Evolutionary conservation across 768 basidiomycete genomes (phyloP).

Genomic region (Boletales sp.): DNA sequence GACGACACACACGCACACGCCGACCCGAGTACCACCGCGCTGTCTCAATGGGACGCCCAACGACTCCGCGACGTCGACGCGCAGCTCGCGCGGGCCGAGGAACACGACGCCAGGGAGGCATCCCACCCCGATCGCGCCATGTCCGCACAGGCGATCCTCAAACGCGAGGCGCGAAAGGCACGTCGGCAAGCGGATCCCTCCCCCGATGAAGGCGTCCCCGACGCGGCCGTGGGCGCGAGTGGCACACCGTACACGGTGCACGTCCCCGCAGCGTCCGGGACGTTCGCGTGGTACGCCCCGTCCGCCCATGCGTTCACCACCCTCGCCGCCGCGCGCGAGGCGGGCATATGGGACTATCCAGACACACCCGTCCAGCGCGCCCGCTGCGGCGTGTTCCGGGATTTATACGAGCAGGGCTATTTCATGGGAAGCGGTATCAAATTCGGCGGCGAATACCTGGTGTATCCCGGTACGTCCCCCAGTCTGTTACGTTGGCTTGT

Average conservation of each 20-base stretch:
- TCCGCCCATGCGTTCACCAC: slow-evolving; percentile 44
- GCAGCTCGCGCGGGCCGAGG: slow-evolving; percentile 48
- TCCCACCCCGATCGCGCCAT: slow-evolving; percentile 38
- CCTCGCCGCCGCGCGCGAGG: slow-evolving; percentile 56
- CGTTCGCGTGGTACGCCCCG: slow-evolving; percentile 67
- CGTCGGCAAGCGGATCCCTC: slow-evolving; percentile 6
- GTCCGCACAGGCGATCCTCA: slow-evolving; percentile 62
- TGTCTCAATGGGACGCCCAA: slow-evolving; percentile 51
- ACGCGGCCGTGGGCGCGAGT: neutral
- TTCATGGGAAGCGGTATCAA: slow-evolving; percentile 89
- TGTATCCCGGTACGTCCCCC: slow-evolving; percentile 79
- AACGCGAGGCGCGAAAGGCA: slow-evolving; percentile 64
- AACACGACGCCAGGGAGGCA: slow-evolving; percentile 47
- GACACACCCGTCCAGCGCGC: slow-evolving; percentile 62
- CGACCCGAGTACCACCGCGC: slow-evolving; percentile 43
- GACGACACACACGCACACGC: slow-evolving; percentile 63
- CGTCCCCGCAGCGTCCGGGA: slow-evolving; percentile 61
- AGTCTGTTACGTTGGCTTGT: too few species aligned
- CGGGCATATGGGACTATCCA: slow-evolving; percentile 79
- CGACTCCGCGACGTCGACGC: slow-evolving; percentile 43
- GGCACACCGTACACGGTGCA: slow-evolving; percentile 47
- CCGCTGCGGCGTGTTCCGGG: slow-evolving; percentile 73
- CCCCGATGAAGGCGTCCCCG: neutral
- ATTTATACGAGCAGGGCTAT: slow-evolving; percentile 78
- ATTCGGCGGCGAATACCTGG: slow-evolving; percentile 94